Evolutionary conservation across 2,329 filamentous ascomycete genomes (phyloP).

Genomic region (Elsinoe australis): DNA sequence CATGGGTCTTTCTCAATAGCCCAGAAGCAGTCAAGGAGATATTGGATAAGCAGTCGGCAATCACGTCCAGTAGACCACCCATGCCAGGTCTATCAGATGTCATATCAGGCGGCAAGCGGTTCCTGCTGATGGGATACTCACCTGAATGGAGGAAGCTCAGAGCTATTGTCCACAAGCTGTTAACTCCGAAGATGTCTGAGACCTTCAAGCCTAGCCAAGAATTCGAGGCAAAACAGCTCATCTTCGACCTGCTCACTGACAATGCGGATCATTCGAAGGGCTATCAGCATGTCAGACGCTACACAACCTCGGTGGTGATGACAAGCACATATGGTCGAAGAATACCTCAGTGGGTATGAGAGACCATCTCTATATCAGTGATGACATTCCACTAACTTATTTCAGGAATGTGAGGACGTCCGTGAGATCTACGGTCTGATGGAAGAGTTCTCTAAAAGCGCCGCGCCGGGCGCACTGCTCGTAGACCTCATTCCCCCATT

Average conservation of each 20-base stretch:
- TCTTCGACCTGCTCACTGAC: conserved; percentile 35
- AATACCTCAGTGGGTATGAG: conserved; percentile 26
- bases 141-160: conserved; percentile 36
- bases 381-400: too few species aligned
- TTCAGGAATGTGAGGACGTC: conserved; percentile 29
- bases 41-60: conserved; percentile 35
- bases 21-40: conserved; percentile 40
- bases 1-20: conserved; percentile 39
- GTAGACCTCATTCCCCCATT: conserved; percentile 30
- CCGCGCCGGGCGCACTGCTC: conserved; percentile 28
- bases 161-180: conserved; percentile 34
- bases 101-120: conserved; percentile 35
- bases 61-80: conserved; percentile 33
- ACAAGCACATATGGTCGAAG: conserved; percentile 32
- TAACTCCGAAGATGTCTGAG: conserved; percentile 32
- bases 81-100: conserved; percentile 36
- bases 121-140: conserved; percentile 38
- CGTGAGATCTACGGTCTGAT: conserved; percentile 31
- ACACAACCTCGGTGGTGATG: conserved; percentile 32
- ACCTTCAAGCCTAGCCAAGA: conserved; percentile 40
- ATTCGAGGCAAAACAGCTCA: conserved; percentile 40
- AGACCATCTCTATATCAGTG: too few species aligned
- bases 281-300: conserved; percentile 24
- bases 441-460: conserved; percentile 30
- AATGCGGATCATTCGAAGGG: conserved; percentile 26